Percentiles rank a stretch among this genome's conserved stretches.
Conservation (phyloP, 1,284 basidiomycete species). For the Papiliotrema terrestris region DNA sequence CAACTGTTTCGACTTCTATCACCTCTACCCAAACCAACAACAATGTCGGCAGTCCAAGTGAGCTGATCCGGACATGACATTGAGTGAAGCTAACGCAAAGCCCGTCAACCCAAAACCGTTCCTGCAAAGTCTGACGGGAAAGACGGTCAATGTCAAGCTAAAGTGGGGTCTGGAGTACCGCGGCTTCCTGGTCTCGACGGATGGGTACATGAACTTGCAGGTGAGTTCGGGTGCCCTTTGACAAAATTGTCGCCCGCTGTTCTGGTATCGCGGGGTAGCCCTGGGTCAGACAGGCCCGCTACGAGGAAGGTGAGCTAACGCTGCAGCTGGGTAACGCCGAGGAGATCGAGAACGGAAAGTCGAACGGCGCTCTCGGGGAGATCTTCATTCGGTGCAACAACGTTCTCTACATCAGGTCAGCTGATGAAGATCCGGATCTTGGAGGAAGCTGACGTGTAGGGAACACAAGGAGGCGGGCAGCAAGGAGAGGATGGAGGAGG, state of each 20-base stretch:
- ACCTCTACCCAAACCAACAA: neutral
- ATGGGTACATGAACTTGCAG: conserved; percentile 99
- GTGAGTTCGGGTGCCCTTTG: conserved; percentile 52
- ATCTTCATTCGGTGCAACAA: conserved; percentile 99
- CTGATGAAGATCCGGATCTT: neutral
- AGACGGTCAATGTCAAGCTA: conserved; percentile 88
- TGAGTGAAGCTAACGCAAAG: conserved; percentile 16
- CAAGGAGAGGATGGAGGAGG: conserved; percentile 23
- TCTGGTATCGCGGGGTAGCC: neutral
- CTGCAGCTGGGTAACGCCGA: conserved; percentile 91
- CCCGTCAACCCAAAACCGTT: conserved; percentile 99
- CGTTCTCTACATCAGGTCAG: conserved; percentile 72
- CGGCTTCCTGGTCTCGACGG: conserved; percentile 96
- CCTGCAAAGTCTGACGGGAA: conserved; percentile 95
- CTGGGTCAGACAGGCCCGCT: too few relatives aligned
- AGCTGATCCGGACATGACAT: neutral
- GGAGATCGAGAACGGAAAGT: conserved; percentile 94
- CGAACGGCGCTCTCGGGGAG: conserved; percentile 93
- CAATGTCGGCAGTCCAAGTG: conserved; percentile 1
- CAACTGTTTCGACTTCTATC: conserved; percentile 2
- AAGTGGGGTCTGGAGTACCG: conserved; percentile 99
- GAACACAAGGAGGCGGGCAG: conserved; percentile 34
- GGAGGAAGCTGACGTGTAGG: conserved; percentile 13
- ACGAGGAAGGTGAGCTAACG: neutral
- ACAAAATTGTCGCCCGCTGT: too few relatives aligned